These are phyloP conservation scores for Aquilaria agallochum DNA, from an alignment of 441 rosid genomes.

Conservation along the genomic window DNA sequence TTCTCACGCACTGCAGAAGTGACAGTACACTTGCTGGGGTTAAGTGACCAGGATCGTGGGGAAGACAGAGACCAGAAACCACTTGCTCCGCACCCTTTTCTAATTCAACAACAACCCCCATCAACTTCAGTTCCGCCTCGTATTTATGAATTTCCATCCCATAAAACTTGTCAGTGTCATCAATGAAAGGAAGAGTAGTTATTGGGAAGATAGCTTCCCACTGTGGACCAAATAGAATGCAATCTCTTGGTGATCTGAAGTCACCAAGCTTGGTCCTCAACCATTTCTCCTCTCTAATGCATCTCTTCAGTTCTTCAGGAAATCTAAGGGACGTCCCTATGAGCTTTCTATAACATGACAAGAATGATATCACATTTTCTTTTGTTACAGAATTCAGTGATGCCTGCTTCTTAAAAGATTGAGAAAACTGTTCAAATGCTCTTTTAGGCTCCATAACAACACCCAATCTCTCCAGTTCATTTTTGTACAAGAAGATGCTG, in stretches of 20 bases:
- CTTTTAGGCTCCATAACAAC: conserved; percentile 41
- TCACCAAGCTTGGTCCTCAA: conserved; percentile 51
- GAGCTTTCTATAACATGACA: conserved; percentile 44
- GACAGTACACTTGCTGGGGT: conserved; percentile 31
- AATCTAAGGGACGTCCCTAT: conserved; percentile 14
- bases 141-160: conserved; percentile 38
- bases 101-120: conserved; percentile 40
- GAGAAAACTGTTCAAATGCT: conserved; percentile 35
- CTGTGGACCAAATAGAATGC: conserved; percentile 47
- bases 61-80: conserved; percentile 31
- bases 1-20: conserved; percentile 41
- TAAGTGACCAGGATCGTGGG: conserved; percentile 22
- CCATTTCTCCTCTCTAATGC: conserved; percentile 45
- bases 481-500: conserved; percentile 22
- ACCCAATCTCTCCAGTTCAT: conserved; percentile 46
- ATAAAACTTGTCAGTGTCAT: conserved; percentile 41
- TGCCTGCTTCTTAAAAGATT: conserved; percentile 33
- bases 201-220: conserved; percentile 56
- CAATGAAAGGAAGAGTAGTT: conserved; percentile 53
- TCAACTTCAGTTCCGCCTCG: conserved; percentile 35
- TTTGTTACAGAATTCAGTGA: conserved; percentile 30
- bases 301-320: conserved; percentile 26
- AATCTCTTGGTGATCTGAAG: conserved; percentile 42
- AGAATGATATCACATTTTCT: conserved; percentile 28
- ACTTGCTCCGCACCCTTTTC: conserved; percentile 50